phyloP scores from a whole-genome alignment of 805 yeast species.

The Kluyveromyces starmeri region DNA sequence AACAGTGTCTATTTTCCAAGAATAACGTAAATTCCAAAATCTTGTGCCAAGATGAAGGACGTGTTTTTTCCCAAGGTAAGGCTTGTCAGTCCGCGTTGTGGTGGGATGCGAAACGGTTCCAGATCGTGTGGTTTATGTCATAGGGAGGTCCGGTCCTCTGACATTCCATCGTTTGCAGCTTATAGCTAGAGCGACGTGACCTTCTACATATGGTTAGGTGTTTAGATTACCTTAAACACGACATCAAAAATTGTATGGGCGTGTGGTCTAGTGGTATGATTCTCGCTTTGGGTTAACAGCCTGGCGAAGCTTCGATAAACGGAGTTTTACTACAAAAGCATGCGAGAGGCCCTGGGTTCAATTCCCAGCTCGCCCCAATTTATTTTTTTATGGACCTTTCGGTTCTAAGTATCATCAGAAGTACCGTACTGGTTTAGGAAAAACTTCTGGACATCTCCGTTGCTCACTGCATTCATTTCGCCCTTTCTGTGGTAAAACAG shows the following conservation, averaged over 20 bases:
- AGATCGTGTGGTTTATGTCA: too few species aligned
- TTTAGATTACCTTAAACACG: too few species aligned
- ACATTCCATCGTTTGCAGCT: too few species aligned
- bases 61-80: too few species aligned
- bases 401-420: background rate
- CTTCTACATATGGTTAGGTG: too few species aligned
- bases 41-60: too few species aligned
- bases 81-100: too few species aligned
- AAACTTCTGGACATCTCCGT: constrained; percentile 9
- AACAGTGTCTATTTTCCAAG: too few species aligned
- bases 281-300: constrained; percentile 40
- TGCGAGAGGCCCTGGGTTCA: constrained; percentile 54
- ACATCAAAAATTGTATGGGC: constrained; percentile 15
- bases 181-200: too few species aligned
- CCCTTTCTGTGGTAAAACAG: constrained; percentile 47
- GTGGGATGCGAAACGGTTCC: too few species aligned
- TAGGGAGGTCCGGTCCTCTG: too few species aligned
- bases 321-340: constrained; percentile 14
- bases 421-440: constrained; percentile 1
- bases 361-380: constrained; percentile 37
- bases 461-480: constrained; percentile 43
- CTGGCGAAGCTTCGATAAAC: constrained; percentile 7
- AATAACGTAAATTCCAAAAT: too few species aligned
- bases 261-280: constrained; percentile 49
- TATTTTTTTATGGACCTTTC: constrained; percentile 7